Conservation (phyloP, 1,139 yeast species). For the Suhomyces taliae region DNA sequence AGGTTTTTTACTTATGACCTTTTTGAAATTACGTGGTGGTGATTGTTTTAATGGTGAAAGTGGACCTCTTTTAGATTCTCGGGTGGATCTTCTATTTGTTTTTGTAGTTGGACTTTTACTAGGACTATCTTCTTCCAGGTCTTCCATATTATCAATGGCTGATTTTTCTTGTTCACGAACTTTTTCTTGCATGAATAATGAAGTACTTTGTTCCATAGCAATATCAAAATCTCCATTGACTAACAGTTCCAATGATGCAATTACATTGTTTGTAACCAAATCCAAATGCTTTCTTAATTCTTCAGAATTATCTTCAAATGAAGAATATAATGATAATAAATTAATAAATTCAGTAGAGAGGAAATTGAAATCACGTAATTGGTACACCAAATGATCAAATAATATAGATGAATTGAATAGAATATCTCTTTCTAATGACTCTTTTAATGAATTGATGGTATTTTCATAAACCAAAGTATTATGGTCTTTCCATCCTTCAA, state of each 20-base stretch:
- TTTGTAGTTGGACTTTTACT: neutral
- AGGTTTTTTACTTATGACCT: slow-evolving; percentile 19
- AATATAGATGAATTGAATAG: slow-evolving; percentile 55
- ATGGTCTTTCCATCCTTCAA: slow-evolving; percentile 54
- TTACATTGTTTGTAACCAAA: slow-evolving; percentile 4
- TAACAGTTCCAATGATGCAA: slow-evolving; percentile 23
- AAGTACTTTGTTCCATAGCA: slow-evolving; percentile 30
- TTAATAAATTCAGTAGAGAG: slow-evolving; percentile 18
- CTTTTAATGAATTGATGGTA: slow-evolving; percentile 42
- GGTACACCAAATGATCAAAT: slow-evolving; percentile 39
- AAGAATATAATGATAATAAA: slow-evolving; percentile 5
- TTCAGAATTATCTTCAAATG: slow-evolving; percentile 1
- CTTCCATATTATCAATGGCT: neutral
- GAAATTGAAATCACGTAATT: slow-evolving; percentile 25
- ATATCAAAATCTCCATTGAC: slow-evolving; percentile 42
- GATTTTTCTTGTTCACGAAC: slow-evolving; percentile 14
- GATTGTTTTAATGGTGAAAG: slow-evolving; percentile 33
- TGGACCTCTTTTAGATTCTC: slow-evolving; percentile 26
- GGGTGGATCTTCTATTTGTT: neutral
- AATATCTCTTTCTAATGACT: slow-evolving; percentile 52
- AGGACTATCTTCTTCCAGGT: neutral
- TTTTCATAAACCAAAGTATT: slow-evolving; percentile 45
- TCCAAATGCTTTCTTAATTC: slow-evolving; percentile 3
- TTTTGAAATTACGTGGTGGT: slow-evolving; percentile 28
- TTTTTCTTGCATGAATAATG: slow-evolving; percentile 32